Percentiles rank a stretch among this genome's conserved stretches.
Conservation (phyloP, 768 basidiomycete species). For the Dacryopinax spathularia region DNA sequence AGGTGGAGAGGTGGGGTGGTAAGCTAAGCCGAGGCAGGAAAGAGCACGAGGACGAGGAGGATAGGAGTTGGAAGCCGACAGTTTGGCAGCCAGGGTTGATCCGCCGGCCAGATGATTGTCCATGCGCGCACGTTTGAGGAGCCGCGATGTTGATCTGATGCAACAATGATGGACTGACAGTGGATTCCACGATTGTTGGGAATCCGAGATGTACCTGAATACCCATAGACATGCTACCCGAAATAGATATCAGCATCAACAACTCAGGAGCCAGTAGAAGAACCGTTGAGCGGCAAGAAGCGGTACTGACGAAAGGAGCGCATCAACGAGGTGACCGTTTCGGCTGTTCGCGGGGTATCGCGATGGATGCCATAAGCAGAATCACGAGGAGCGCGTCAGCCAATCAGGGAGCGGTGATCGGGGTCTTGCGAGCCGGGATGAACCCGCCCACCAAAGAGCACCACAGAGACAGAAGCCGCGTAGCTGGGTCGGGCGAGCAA, state of each 20-base stretch:
- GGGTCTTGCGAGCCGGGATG: not conserved
- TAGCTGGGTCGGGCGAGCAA: no score
- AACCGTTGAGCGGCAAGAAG: no score
- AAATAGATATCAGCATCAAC: not conserved
- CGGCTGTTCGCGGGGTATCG: not conserved
- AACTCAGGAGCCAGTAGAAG: not conserved
- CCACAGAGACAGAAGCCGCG: no score
- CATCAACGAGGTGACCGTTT: not conserved
- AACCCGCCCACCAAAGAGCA: conserved; percentile 3
- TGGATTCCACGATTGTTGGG: no score
- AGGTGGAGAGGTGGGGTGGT: conserved; percentile 61
- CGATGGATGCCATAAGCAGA: not conserved
- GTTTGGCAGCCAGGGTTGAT: not conserved
- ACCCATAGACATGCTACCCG: not conserved
- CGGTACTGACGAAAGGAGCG: not conserved
- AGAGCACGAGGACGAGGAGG: not conserved
- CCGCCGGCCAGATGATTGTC: no score
- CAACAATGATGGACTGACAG: no score
- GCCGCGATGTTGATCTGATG: not conserved
- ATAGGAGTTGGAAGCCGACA: no score
- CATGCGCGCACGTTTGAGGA: not conserved
- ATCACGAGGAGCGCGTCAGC: not conserved
- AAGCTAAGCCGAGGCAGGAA: conserved; percentile 12
- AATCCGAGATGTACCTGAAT: not conserved
- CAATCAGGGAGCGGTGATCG: not conserved